A percentile compares a stretch with the other conserved stretches of the same genome.
These are phyloP conservation scores for Trichoderma sp. DNA, from an alignment of 2,329 filamentous ascomycete species.

Conservation along the genomic window DNA sequence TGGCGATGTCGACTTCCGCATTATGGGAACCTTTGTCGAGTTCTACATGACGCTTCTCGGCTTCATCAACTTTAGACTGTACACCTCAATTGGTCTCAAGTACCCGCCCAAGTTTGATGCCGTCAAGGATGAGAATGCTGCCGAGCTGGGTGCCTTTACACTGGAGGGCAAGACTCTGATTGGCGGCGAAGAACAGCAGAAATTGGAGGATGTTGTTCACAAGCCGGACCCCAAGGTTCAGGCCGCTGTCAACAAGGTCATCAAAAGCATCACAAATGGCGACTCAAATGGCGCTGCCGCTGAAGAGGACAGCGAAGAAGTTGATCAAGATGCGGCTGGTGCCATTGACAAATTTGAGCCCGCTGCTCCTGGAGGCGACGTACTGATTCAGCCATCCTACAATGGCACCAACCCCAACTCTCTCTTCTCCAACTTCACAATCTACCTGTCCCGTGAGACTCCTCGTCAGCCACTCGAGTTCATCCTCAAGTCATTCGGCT, in stretches of 20 bases:
- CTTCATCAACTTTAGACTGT: conserved; percentile 95
- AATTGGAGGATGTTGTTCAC: conserved; percentile 52
- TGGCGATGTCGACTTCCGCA: conserved; percentile 94
- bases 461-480: conserved; percentile 91
- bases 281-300: conserved; percentile 44
- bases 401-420: conserved; percentile 68
- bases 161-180: conserved; percentile 74
- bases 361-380: conserved; percentile 79
- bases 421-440: conserved; percentile 86
- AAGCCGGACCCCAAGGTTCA: conserved; percentile 66
- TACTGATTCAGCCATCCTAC: conserved; percentile 76
- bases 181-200: conserved; percentile 57
- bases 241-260: conserved; percentile 69
- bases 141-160: conserved; percentile 87
- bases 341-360: conserved; percentile 92
- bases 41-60: conserved; percentile 97
- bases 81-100: conserved; percentile 86
- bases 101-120: conserved; percentile 95
- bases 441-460: conserved; percentile 93
- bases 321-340: conserved; percentile 56
- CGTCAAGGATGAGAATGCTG: conserved; percentile 83
- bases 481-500: conserved; percentile 89
- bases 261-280: conserved; percentile 49
- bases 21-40: conserved; percentile 99
- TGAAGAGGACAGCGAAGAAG: conserved; percentile 47